Evolutionary conservation across 2,329 filamentous ascomycete genomes (phyloP), one percentile per base, ranked within the genome.

Genomic region (Xenosphaeropsis pyriputrescens): DNA sequence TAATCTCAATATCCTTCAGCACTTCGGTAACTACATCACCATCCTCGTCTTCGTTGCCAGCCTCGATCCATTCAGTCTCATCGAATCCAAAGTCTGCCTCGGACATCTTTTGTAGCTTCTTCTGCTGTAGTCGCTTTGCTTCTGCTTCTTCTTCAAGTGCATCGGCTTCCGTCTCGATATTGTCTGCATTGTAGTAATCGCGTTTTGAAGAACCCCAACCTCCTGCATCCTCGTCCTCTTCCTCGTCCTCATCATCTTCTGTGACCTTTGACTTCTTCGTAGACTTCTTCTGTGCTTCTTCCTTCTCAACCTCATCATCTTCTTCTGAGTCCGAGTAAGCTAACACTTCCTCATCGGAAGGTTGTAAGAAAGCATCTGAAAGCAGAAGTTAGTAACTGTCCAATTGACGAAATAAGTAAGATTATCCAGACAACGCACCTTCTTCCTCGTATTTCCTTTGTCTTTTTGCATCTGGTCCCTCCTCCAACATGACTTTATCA

Each of bases 61-160:
- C 62, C 18, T 70, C 74, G 29, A 79, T 56, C 91, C 89, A 96
- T 47, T 93, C 86, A 32, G 75, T 71, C 52, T 93, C 84, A 50
- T 96, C 86, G 46, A 96, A 93, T 7, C 85, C 79, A 53, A 95
- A 98, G 55, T 98, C 91, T 30, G 82, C 81, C 47, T 93, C 88
- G 5, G 76, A 74, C 83, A 98, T 91, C 47, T 81, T 79, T 48
- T 85, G 71, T 17, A 96, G 60, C 54, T 91, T 89, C 67, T 94
- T 95, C 59, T 86, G 78, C 57, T 96, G 89, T 42, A 98, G 60
- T 43, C 85, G 70, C 56, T 80, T 78, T 3, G 89, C 91, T 57
- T 98, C 93, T 9, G 71, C 75, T 58, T 98, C 93, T 64, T 98
- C 91, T 52, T 91, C 88, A 22, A 93, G 60, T 1, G 91, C 91